These are phyloP conservation scores for Cajanus cajan DNA, from an alignment of 306 rosid genomes.

Conservation along the genomic window DNA sequence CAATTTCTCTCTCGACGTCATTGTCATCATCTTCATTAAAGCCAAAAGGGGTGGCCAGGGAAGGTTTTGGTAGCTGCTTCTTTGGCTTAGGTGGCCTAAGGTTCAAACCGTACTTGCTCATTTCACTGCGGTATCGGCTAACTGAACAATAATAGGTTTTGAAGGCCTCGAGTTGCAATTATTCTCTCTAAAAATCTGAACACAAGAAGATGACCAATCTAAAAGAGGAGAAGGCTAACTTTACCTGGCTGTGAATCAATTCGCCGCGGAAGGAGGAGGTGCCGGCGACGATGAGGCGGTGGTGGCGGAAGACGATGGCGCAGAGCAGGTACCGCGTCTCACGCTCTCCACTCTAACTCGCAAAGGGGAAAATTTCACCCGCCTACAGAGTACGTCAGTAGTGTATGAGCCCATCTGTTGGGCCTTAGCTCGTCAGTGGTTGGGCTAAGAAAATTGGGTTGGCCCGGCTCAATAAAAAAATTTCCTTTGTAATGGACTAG, in stretches of 20 bases:
- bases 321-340: not conserved
- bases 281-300: not conserved
- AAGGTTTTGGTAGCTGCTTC: conserved; percentile 55
- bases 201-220: not conserved
- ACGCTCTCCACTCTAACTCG: no score
- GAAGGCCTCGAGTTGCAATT: not conserved
- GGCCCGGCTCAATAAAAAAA: no score
- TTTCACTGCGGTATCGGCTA: conserved; percentile 25
- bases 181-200: not conserved
- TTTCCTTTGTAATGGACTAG: no score
- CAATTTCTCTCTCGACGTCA: conserved; percentile 78
- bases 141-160: not conserved
- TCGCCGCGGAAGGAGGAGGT: not conserved
- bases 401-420: no score
- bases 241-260: not conserved
- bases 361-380: not conserved
- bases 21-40: conserved; percentile 67
- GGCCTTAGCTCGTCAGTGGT: no score
- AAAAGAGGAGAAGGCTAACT: not conserved
- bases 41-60: conserved; percentile 54
- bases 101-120: conserved; percentile 90
- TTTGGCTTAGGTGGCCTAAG: conserved; percentile 61
- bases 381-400: not conserved
- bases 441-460: no score
- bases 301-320: not conserved